These are phyloP conservation scores for Jackrogersella multiformis DNA, from an alignment of 495 filamentous ascomycete species.

Conservation along the genomic window DNA sequence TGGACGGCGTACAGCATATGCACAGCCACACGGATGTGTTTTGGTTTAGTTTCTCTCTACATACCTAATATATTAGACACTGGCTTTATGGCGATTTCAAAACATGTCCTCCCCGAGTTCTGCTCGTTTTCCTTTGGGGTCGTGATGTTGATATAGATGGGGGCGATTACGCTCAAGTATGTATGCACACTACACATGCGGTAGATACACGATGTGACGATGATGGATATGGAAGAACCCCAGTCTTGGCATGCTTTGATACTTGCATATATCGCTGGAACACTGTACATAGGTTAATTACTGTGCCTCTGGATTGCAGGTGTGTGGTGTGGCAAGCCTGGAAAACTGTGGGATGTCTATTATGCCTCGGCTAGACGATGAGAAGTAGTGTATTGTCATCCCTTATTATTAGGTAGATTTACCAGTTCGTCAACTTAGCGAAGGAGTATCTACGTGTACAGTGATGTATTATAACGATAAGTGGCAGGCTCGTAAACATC, in stretches of 20 bases:
- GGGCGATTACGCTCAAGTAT: neutral
- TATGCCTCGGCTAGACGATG: slow-evolving; percentile 7
- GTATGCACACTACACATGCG: too few relatives aligned
- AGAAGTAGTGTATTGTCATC: slow-evolving; percentile 4
- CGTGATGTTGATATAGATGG: neutral
- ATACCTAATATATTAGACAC: slow-evolving; percentile 5
- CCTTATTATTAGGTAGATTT: too few relatives aligned
- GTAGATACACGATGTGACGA: slow-evolving; percentile 14
- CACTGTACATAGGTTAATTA: slow-evolving; percentile 15
- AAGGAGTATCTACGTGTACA: too few relatives aligned
- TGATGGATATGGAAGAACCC: slow-evolving; percentile 21
- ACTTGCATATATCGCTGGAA: slow-evolving; percentile 6
- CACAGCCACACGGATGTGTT: slow-evolving; percentile 32
- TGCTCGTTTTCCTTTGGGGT: neutral
- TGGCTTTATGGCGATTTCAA: neutral
- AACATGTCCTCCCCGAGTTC: neutral
- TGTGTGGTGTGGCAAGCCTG: neutral
- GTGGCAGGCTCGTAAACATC: too few relatives aligned
- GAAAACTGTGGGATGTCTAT: slow-evolving; percentile 15
- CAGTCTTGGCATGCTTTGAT: slow-evolving; percentile 23
- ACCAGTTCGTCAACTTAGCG: too few relatives aligned
- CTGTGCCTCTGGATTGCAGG: slow-evolving; percentile 25
- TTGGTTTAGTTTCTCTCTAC: slow-evolving; percentile 3
- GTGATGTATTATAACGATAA: too few relatives aligned
- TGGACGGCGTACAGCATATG: slow-evolving; percentile 9